phyloP scores from a whole-genome alignment of 108 stramenopile species.

The Nitzschia inconspicua region DNA sequence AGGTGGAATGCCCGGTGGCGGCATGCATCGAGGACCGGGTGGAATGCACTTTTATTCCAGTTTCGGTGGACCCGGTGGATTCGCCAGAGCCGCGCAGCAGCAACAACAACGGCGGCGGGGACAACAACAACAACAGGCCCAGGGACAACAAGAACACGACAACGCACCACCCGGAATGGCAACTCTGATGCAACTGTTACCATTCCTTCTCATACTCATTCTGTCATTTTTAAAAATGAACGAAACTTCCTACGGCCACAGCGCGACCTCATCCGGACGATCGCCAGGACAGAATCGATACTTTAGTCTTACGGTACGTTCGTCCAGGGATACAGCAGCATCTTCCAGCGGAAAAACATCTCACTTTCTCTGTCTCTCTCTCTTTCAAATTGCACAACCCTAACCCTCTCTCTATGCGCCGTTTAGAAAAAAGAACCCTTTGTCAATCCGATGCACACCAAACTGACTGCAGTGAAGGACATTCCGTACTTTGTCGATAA shows the following conservation, averaged over 20 bases:
- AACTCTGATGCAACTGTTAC: conserved; percentile 59
- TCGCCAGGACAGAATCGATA: conserved; percentile 58
- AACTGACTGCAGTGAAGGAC: conserved; percentile 68
- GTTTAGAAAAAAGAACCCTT: conserved; percentile 57
- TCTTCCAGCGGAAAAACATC: not conserved
- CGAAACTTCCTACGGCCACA: not conserved
- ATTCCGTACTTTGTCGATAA: conserved; percentile 88
- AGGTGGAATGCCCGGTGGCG: conserved; percentile 78
- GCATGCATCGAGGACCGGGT: conserved; percentile 39
- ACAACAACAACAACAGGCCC: conserved; percentile 12
- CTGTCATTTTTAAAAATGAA: conserved; percentile 65
- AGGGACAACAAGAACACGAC: conserved; percentile 30
- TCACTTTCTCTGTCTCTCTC: conserved; percentile 5
- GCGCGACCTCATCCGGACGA: conserved; percentile 1
- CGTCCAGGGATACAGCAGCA: not conserved
- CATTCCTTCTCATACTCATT: conserved; percentile 65
- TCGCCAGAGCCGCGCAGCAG: conserved; percentile 18
- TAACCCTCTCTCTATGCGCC: not conserved
- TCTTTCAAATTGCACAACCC: not conserved
- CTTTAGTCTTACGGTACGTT: conserved; percentile 79
- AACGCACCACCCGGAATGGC: conserved; percentile 18
- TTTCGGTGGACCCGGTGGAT: conserved; percentile 27
- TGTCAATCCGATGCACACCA: conserved; percentile 65
- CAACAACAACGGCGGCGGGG: conserved; percentile 37
- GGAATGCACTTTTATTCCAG: conserved; percentile 47